Evolutionary conservation across 2,329 filamentous ascomycete genomes (phyloP).

Genomic region (Thelonectria olida): DNA sequence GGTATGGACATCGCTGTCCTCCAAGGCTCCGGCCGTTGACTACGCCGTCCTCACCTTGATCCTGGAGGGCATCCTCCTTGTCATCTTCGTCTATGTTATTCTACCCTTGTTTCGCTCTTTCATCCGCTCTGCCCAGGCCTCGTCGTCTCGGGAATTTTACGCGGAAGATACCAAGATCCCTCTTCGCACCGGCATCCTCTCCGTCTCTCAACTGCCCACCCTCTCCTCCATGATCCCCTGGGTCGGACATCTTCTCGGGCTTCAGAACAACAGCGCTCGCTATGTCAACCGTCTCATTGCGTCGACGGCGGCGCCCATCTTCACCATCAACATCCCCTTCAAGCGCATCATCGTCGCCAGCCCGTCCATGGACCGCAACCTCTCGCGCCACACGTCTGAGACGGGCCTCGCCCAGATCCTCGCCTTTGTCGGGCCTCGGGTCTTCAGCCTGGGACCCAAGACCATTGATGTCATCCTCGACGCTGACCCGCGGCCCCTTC

Average conservation of each 20-base stretch:
- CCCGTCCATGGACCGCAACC: slow-evolving; percentile 40
- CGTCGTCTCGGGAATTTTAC: slow-evolving; percentile 7
- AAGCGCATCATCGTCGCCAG: slow-evolving; percentile 39
- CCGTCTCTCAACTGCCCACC: slow-evolving; percentile 33
- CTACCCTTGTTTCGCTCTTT: slow-evolving; percentile 11
- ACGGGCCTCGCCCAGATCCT: slow-evolving; percentile 44
- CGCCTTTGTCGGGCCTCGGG: slow-evolving; percentile 40
- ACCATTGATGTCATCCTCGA: slow-evolving; percentile 37
- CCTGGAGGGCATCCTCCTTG: slow-evolving; percentile 22
- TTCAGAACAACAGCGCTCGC: slow-evolving; percentile 37
- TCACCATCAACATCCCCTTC: slow-evolving; percentile 44
- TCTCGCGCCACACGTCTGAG: slow-evolving; percentile 40
- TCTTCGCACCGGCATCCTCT: slow-evolving; percentile 9
- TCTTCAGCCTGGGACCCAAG: slow-evolving; percentile 37
- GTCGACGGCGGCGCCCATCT: slow-evolving; percentile 33
- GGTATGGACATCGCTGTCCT: slow-evolving; percentile 8
- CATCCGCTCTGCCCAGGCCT: slow-evolving; percentile 1
- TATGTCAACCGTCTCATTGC: slow-evolving; percentile 40
- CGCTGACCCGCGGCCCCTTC: slow-evolving; percentile 39
- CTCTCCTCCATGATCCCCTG: slow-evolving; percentile 34
- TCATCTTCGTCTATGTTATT: slow-evolving; percentile 18
- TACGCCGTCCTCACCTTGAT: slow-evolving; percentile 16
- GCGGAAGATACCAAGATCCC: slow-evolving; percentile 19
- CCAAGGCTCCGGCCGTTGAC: slow-evolving; percentile 7
- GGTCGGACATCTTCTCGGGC: slow-evolving; percentile 38